phyloP scores from a whole-genome alignment of 805 yeast species.

The Wickerhamiella azymoides region DNA sequence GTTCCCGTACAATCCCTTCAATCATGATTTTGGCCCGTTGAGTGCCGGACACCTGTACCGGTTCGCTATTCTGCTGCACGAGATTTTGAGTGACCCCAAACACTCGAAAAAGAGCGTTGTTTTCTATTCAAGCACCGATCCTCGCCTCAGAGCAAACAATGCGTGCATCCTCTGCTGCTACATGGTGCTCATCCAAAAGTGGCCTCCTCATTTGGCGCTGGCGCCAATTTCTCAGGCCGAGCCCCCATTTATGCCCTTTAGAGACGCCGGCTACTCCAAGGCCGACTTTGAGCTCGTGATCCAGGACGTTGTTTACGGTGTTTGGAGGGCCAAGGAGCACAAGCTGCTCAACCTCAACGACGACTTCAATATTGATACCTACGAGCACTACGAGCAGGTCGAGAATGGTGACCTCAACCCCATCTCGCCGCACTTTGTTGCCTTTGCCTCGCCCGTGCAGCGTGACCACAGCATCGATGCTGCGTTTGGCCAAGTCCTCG shows the following conservation, averaged over 20 bases:
- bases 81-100: constrained; percentile 69
- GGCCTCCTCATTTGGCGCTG: constrained; percentile 97
- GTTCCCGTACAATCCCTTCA: constrained; percentile 86
- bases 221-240: constrained; percentile 87
- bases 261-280: constrained; percentile 94
- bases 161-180: constrained; percentile 90
- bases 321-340: constrained; percentile 95
- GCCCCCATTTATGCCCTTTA: constrained; percentile 86
- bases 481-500: constrained; percentile 46
- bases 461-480: constrained; percentile 14
- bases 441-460: constrained; percentile 88
- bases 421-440: constrained; percentile 84
- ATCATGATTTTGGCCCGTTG: constrained; percentile 91
- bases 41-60: constrained; percentile 87
- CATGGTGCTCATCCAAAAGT: constrained; percentile 84
- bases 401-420: constrained; percentile 95
- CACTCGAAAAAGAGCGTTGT: constrained; percentile 84
- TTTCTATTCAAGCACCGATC: constrained; percentile 69
- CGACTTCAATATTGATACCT: constrained; percentile 77
- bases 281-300: constrained; percentile 90
- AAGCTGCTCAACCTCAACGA: constrained; percentile 69
- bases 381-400: constrained; percentile 86
- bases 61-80: constrained; percentile 89
- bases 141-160: constrained; percentile 79
- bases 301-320: constrained; percentile 89